A percentile compares a stretch with the other conserved stretches of the same genome.
phyloP scores from a whole-genome alignment of 805 yeast species.

The Millerozyma miso region DNA sequence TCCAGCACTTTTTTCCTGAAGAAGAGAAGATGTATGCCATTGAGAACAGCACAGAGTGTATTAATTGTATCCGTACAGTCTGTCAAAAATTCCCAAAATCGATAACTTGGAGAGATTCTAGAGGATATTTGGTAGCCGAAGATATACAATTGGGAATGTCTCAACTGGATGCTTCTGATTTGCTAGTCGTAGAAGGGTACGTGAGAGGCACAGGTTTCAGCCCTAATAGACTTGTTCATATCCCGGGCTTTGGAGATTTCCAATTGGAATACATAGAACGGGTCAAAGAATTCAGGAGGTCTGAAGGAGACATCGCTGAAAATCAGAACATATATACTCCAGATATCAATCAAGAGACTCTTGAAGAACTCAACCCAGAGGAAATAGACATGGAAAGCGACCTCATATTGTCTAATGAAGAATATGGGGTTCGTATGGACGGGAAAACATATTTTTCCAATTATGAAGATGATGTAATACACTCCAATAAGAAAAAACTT shows the following conservation, averaged over 20 bases:
- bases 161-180: constrained; percentile 19
- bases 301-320: constrained; percentile 15
- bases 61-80: constrained; percentile 65
- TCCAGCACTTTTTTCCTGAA: constrained; percentile 49
- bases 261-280: constrained; percentile 67
- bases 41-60: constrained; percentile 64
- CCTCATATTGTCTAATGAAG: constrained; percentile 24
- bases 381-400: constrained; percentile 44
- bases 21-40: constrained; percentile 73
- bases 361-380: constrained; percentile 58
- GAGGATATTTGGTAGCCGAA: constrained; percentile 86
- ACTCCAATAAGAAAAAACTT: constrained; percentile 32
- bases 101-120: constrained; percentile 86
- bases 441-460: constrained; percentile 49
- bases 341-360: constrained; percentile 47
- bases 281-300: constrained; percentile 13
- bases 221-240: constrained; percentile 71
- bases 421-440: constrained; percentile 50
- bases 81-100: constrained; percentile 87
- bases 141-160: constrained; percentile 38
- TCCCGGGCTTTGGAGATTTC: constrained; percentile 89
- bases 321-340: constrained; percentile 21
- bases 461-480: constrained; percentile 8
- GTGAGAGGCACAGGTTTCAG: constrained; percentile 85
- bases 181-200: constrained; percentile 68